Percentiles rank a stretch among this genome's conserved stretches.
These are phyloP conservation scores for Pyropia haitanensis DNA, from an alignment of 23 red algal species.

Conservation along the genomic window DNA sequence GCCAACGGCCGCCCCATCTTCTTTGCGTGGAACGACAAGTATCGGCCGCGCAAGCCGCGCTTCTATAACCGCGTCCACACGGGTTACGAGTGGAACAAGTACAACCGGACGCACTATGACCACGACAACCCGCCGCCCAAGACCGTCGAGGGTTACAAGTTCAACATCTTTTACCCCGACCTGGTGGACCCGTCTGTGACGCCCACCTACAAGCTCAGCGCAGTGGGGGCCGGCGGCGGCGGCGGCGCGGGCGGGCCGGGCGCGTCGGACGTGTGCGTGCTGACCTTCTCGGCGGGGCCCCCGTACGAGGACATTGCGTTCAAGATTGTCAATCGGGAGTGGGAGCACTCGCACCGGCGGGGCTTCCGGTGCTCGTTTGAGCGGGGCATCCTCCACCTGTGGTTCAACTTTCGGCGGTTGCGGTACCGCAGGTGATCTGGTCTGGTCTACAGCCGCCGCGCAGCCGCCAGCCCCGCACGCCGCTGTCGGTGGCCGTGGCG, in stretches of 20 bases:
- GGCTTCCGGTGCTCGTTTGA: conserved; percentile 85
- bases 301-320: conserved; percentile 69
- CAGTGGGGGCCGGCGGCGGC: conserved; percentile 13
- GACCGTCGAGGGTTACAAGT: conserved; percentile 88
- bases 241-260: too few relatives aligned
- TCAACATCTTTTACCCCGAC: conserved; percentile 93
- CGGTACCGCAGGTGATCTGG: conserved; percentile 55
- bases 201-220: conserved; percentile 37
- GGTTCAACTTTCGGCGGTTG: conserved; percentile 77
- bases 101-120: conserved; percentile 93
- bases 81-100: conserved; percentile 89
- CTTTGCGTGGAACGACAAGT: conserved; percentile 69
- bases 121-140: conserved; percentile 91
- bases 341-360: conserved; percentile 63
- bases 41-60: conserved; percentile 54
- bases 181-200: conserved; percentile 47
- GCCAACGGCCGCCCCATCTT: neutral
- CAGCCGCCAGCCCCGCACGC: too few relatives aligned
- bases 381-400: conserved; percentile 72
- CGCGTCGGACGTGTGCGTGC: conserved; percentile 49
- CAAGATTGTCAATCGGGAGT: conserved; percentile 61
- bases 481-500: too few relatives aligned
- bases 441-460: neutral
- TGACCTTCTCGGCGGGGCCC: conserved; percentile 70
- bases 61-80: conserved; percentile 77